Evolutionary conservation across 768 basidiomycete species (phyloP).

Genomic region (Stropharia rugosoannulata): DNA sequence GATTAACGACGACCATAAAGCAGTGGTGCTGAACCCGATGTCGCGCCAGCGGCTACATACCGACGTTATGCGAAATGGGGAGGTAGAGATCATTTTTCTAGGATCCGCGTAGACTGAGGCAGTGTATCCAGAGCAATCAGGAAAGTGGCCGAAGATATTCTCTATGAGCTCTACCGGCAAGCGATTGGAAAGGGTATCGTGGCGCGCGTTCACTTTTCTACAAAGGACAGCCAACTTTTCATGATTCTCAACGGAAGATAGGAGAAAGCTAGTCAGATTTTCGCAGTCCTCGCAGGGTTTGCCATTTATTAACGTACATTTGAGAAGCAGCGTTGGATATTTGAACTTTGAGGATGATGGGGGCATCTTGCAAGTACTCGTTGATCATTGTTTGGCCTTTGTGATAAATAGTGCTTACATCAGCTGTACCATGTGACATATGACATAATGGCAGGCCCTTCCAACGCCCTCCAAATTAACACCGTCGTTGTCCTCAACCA

Average conservation of each 20-base stretch:
- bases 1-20: neutral
- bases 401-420: no score
- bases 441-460: no score
- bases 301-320: no score
- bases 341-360: no score
- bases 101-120: neutral
- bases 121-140: neutral
- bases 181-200: neutral
- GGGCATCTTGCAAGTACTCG: no score
- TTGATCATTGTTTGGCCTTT: no score
- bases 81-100: neutral
- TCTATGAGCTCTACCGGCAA: neutral
- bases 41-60: neutral
- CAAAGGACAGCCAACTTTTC: neutral
- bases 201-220: neutral
- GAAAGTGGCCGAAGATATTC: neutral
- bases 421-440: no score
- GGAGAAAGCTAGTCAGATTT: no score
- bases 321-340: no score
- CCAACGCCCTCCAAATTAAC: no score
- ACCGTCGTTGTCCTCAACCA: no score
- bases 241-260: neutral
- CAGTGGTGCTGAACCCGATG: neutral
- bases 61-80: neutral
- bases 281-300: no score